phyloP scores from a whole-genome alignment of 1,284 basidiomycete species.

The Grifola frondosa region DNA sequence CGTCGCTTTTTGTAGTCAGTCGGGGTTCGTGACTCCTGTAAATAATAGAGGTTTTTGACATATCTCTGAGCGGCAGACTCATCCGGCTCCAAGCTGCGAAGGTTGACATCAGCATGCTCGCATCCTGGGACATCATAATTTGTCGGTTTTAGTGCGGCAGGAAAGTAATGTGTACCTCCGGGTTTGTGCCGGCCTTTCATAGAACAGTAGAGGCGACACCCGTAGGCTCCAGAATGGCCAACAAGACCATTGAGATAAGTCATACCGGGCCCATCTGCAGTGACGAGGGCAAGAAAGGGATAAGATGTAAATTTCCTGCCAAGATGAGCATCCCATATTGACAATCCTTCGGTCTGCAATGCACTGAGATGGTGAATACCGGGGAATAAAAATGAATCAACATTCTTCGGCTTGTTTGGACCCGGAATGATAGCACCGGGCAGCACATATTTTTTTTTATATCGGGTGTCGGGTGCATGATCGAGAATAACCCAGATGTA shows the following conservation, averaged over 20 bases:
- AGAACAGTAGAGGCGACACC: constrained; percentile 34
- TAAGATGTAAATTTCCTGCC: constrained; percentile 1
- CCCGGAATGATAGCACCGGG: constrained; percentile 25
- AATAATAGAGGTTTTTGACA: too few relatives aligned
- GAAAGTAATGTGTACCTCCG: constrained; percentile 32
- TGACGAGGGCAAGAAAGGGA: constrained; percentile 13
- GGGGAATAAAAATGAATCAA: constrained; percentile 22
- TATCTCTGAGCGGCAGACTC: too few relatives aligned
- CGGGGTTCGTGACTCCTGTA: constrained; percentile 5
- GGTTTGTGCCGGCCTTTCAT: constrained; percentile 34
- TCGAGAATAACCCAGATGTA: constrained; percentile 28
- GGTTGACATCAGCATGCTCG: background rate
- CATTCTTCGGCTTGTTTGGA: constrained; percentile 24
- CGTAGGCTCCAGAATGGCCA: constrained; percentile 33
- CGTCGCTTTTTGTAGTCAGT: constrained; percentile 16
- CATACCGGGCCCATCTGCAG: constrained; percentile 27
- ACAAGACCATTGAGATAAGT: constrained; percentile 32
- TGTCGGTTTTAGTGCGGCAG: constrained; percentile 6
- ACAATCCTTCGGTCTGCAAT: constrained; percentile 16
- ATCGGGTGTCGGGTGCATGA: constrained; percentile 15
- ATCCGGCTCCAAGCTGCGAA: too few relatives aligned
- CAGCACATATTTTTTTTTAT: constrained; percentile 23
- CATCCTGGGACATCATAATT: background rate
- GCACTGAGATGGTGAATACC: constrained; percentile 23
- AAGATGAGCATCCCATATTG: constrained; percentile 15